Evolutionary conservation across 306 rosid genomes (phyloP), one percentile per base, ranked within the genome.

Genomic region (Phaseolus lunatus): DNA sequence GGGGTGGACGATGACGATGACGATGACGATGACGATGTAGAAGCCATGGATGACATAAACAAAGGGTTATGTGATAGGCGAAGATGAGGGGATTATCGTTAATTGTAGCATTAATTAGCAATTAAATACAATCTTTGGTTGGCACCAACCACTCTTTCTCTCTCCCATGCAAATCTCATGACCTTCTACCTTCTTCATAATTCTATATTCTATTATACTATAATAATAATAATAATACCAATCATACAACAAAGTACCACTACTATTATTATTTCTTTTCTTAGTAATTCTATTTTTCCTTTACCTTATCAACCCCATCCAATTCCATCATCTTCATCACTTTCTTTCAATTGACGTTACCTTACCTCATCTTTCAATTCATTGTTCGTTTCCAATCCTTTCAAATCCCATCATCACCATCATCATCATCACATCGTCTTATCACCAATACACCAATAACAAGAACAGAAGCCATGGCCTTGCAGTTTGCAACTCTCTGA

Each of bases 401-500:
- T 22, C 80, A 19, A 19, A 62, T 19, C 53, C 5, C 54, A 59
- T 62, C 7, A 61, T 73, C 14, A 41, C 3, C 45, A 9, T 39
- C 44, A 0, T 61, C 18, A 22, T 19, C 44, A 43, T 3, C n/a
- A 7, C 35, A 0, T 52, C 14, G 16, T 5, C 3, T 33, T 4
- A 9, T 37, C 49, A 20, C 52, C 33, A 20, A 66, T 19, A 39
- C n/a, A 66, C 20, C 3, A 66, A 20, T 50, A 63, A 63, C 0
- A 19, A 33, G 62, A 73, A 3, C 19, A 33, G n/a, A 53, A 19
- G n/a, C n/a, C 20, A 82, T 81, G 82, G 43, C 67, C 37, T 27
- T 79, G 27, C 31, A 33, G 35, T 33, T 76, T 72, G 44, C 9
- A 47, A 18, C 8, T 45, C 69, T 59, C 35, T 72, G 80, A 66